Conservation (phyloP, 495 filamentous ascomycete species). For the Neurospora sp. region DNA sequence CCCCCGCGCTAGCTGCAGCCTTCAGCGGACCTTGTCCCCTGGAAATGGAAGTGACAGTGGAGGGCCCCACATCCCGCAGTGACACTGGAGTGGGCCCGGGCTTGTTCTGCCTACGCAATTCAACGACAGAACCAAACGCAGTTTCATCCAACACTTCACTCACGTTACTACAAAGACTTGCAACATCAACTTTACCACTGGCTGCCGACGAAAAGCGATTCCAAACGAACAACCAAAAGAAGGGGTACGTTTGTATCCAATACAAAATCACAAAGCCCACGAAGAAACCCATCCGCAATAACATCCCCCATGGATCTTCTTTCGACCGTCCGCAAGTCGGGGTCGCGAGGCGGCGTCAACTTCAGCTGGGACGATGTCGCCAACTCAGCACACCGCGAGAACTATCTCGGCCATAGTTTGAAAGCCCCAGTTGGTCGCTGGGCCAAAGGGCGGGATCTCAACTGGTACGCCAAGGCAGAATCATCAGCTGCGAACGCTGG, state of each 20-base stretch:
- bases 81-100: background rate
- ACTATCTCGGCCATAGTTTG: conserved; percentile 92
- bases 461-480: conserved; percentile 78
- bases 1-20: background rate
- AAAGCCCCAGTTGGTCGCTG: conserved; percentile 96
- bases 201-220: too few species aligned
- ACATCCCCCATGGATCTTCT: conserved; percentile 72
- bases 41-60: background rate
- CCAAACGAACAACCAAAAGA: background rate
- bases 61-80: background rate
- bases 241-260: background rate
- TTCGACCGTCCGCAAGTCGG: conserved; percentile 83
- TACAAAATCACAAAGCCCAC: background rate
- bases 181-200: too few species aligned
- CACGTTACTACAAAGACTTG: too few species aligned
- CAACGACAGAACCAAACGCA: background rate
- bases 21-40: background rate
- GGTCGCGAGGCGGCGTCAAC: conserved; percentile 85
- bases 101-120: background rate
- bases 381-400: conserved; percentile 77
- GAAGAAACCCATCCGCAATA: background rate
- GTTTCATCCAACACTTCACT: too few species aligned
- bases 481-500: conserved; percentile 29
- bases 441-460: conserved; percentile 80
- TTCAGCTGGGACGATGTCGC: conserved; percentile 97